phyloP scores from a whole-genome alignment of 2,329 filamentous ascomycete genomes.

The Penicillium olsonii region DNA sequence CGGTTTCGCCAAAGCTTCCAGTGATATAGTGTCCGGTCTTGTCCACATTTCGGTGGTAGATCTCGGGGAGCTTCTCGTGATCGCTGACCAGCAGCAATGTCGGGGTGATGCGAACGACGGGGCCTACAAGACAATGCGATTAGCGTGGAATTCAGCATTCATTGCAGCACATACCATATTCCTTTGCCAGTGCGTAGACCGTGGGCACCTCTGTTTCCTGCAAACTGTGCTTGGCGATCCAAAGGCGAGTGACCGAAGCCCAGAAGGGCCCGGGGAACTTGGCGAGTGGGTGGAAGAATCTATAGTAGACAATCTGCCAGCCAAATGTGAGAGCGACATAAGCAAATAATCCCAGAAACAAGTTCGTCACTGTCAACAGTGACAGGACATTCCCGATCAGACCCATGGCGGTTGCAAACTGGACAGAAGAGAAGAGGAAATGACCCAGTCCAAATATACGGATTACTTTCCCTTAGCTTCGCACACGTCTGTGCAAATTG shows the following conservation, averaged over 20 bases:
- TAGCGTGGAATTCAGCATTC: not conserved
- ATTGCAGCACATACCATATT: constrained; percentile 45
- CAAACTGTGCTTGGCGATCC: constrained; percentile 56
- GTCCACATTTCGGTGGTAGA: constrained; percentile 58
- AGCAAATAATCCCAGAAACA: constrained; percentile 22
- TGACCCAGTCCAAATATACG: not conserved
- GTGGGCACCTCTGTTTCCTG: constrained; percentile 49
- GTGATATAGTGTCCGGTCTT: constrained; percentile 63
- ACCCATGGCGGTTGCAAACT: constrained; percentile 25
- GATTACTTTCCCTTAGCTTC: not conserved
- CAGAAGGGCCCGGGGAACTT: constrained; percentile 59
- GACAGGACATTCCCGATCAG: constrained; percentile 26
- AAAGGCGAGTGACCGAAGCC: constrained; percentile 56
- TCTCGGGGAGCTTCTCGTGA: constrained; percentile 55
- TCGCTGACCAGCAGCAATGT: constrained; percentile 57
- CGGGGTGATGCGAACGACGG: constrained; percentile 56
- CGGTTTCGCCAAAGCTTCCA: constrained; percentile 57
- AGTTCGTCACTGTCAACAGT: constrained; percentile 30
- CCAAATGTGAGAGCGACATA: constrained; percentile 28
- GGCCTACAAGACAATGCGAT: constrained; percentile 38
- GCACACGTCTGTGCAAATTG: constrained; percentile 5
- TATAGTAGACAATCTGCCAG: constrained; percentile 44
- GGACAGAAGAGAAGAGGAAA: constrained; percentile 2
- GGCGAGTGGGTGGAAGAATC: constrained; percentile 55
- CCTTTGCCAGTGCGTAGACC: constrained; percentile 47